phyloP scores from a whole-genome alignment of 441 rosid species.

The Erodium chrysanthum region DNA sequence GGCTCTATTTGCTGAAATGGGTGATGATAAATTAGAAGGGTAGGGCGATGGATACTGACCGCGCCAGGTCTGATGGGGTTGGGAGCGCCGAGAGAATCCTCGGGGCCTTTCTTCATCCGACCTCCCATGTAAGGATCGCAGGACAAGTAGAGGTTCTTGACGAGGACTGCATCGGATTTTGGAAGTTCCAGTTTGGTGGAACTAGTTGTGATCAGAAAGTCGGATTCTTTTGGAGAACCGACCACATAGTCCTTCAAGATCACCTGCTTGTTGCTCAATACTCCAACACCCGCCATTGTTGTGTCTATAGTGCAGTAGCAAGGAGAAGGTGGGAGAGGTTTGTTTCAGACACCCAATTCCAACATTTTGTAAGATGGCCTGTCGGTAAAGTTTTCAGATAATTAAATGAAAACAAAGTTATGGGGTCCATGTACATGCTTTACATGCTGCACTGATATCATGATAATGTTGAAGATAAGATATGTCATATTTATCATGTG shows the following conservation, averaged over 20 bases:
- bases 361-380: too few species aligned
- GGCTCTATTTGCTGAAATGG: too few species aligned
- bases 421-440: too few species aligned
- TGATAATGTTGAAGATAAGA: too few species aligned
- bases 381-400: too few species aligned
- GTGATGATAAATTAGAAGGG: not conserved
- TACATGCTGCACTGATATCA: too few species aligned
- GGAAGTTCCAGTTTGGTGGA: slow-evolving; percentile 20
- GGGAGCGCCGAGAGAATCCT: not conserved
- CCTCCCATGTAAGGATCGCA: slow-evolving; percentile 43
- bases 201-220: slow-evolving; percentile 21
- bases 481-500: too few species aligned
- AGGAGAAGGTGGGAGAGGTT: too few species aligned
- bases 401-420: too few species aligned
- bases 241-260: slow-evolving; percentile 20
- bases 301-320: not conserved
- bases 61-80: not conserved
- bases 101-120: not conserved
- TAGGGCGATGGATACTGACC: not conserved
- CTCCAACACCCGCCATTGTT: slow-evolving; percentile 18
- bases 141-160: slow-evolving; percentile 42
- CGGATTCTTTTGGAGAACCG: slow-evolving; percentile 29
- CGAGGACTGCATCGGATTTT: slow-evolving; percentile 21
- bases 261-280: slow-evolving; percentile 29
- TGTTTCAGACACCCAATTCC: too few species aligned